phyloP scores from a whole-genome alignment of 2,329 filamentous ascomycete genomes.

The Beauveria sp. region DNA sequence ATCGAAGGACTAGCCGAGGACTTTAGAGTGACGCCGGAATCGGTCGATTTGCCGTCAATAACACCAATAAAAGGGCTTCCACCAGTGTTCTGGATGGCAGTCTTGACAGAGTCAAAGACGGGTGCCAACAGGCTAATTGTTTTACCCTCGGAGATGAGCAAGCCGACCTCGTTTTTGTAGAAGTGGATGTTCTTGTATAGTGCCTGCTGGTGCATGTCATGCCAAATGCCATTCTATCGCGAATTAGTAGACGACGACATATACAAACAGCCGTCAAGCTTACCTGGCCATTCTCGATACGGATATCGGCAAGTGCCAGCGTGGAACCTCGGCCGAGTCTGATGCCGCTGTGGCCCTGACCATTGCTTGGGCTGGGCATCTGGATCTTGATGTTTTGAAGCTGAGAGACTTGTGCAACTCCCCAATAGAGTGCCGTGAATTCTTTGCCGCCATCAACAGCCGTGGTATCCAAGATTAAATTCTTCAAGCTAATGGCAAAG shows the following conservation, averaged over 20 bases:
- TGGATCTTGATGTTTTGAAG: conserved; percentile 36
- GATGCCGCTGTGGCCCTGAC: conserved; percentile 34
- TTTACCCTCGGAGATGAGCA: conserved; percentile 23
- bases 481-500: conserved; percentile 36
- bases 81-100: conserved; percentile 28
- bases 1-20: conserved; percentile 32
- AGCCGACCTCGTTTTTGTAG: conserved; percentile 31
- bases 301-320: conserved; percentile 32
- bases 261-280: background rate
- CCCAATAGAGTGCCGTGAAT: conserved; percentile 36
- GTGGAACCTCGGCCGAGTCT: conserved; percentile 33
- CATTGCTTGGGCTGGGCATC: conserved; percentile 29
- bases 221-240: conserved; percentile 30
- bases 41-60: conserved; percentile 32
- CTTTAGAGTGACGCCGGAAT: conserved; percentile 32
- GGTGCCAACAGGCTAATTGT: conserved; percentile 33
- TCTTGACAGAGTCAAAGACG: conserved; percentile 33
- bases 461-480: conserved; percentile 35
- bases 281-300: conserved; percentile 31
- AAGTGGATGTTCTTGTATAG: conserved; percentile 37
- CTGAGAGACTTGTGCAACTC: conserved; percentile 35
- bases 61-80: conserved; percentile 33
- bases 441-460: conserved; percentile 24
- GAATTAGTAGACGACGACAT: background rate
- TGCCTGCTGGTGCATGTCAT: conserved; percentile 36